Conservation (phyloP, 1,284 basidiomycete genomes). For the Ustilago trichophora region DNA sequence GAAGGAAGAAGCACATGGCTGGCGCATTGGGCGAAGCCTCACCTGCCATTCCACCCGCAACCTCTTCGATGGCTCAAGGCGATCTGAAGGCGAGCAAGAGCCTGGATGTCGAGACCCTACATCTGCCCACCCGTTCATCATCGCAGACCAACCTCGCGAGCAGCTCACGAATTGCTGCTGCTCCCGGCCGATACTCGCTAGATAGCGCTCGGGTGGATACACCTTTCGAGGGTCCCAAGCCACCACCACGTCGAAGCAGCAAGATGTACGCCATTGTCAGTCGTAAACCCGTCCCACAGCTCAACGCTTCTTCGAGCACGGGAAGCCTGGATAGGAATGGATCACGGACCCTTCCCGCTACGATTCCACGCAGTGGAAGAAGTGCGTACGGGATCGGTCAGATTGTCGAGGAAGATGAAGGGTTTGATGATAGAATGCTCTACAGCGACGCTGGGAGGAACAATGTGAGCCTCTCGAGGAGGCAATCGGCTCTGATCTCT, state of each 20-base stretch:
- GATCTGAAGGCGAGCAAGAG: neutral
- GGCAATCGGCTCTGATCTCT: constrained; percentile 7
- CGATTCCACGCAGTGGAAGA: neutral
- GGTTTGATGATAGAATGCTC: too few species aligned
- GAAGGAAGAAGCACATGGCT: constrained; percentile 9
- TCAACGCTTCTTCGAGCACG: neutral
- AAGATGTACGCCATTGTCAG: constrained; percentile 12
- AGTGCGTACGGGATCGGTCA: constrained; percentile 1
- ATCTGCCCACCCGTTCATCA: neutral
- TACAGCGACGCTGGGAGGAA: neutral
- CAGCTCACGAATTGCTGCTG: neutral
- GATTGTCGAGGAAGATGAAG: constrained; percentile 26
- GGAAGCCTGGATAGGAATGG: too few species aligned
- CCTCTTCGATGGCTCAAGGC: too few species aligned
- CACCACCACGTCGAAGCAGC: constrained; percentile 22
- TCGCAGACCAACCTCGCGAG: neutral
- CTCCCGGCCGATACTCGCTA: constrained; percentile 1
- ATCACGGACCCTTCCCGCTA: too few species aligned
- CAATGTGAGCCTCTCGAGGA: neutral
- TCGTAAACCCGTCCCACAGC: neutral
- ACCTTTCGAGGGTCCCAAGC: neutral
- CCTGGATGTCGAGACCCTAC: neutral
- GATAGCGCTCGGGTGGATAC: constrained; percentile 7
- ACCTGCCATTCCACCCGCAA: neutral
- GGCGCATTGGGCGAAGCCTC: neutral